Evolutionary conservation across 768 basidiomycete genomes (phyloP), one percentile per base, ranked within the genome.

Genomic region (Leucosporidium scottii): DNA sequence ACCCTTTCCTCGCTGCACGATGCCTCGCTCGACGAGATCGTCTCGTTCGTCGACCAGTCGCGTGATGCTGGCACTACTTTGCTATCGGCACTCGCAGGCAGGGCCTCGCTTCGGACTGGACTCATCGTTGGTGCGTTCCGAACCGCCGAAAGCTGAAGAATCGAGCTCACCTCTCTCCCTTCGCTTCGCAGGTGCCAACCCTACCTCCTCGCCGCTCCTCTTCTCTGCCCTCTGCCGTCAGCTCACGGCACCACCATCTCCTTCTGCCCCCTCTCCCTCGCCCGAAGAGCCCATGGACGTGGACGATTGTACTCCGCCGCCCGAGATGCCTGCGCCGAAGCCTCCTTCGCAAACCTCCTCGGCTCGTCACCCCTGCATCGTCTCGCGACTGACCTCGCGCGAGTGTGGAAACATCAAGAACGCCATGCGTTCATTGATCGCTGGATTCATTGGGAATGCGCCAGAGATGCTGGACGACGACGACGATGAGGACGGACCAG

Each of bases 361-460:
- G 3, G 20, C 28, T n/a, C 13, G 9, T 3, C 48, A 44, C 4
- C 28, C 62, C 2, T 61, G 60, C 20, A 20, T 69, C 30, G 67
- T 72, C n/a, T 64, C 67, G 18, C 55, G 71, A 28, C 4, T 72
- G 23, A 64, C 65, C 1, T 62, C 59, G 34, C 64, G 71, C 30
- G 71, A 72, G 47, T 72, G 71, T 55, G 61, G 59, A 7, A 69
- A 61, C 47, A 65, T 72, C 71, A 72, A 72, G 56, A 66, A 66
- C n/a, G 62, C 65, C 3, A 34, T 72, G 44, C 28, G 65, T 23
- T 57, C 58, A 12, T 21, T 72, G 25, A 69, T 72, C 4, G 65
- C 59, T 12, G 67, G 71, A 3, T 72, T 72, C 62, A n/a, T 72
- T 23, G 67, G 70, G 3, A 54, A 56, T 23, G 66, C 54, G 17